Percentiles rank a stretch among this genome's conserved stretches.
These are phyloP conservation scores for Aspergillus transmontanensis DNA, from an alignment of 2,329 filamentous ascomycete genomes.

Conservation along the genomic window DNA sequence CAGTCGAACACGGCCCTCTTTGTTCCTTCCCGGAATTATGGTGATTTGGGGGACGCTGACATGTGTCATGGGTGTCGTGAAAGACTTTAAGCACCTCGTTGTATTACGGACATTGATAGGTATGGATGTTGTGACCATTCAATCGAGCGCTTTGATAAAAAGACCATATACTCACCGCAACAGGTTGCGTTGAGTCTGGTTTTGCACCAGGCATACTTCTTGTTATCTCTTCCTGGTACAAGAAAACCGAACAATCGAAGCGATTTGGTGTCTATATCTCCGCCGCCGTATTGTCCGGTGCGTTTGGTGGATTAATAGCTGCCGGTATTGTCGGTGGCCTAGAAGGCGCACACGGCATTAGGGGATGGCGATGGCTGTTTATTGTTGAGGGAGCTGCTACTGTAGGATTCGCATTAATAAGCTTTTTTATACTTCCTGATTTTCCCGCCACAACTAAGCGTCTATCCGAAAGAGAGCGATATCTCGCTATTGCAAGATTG, in stretches of 20 bases:
- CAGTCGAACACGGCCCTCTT: conserved; percentile 50
- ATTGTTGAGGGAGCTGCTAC: conserved; percentile 50
- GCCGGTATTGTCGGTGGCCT: conserved; percentile 53
- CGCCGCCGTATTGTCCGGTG: conserved; percentile 59
- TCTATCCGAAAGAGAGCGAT: conserved; percentile 34
- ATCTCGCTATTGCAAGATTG: conserved; percentile 28
- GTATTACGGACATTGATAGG: conserved; percentile 38
- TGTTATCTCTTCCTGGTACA: conserved; percentile 62
- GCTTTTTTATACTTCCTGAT: conserved; percentile 52
- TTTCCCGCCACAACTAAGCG: conserved; percentile 51
- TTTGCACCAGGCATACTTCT: conserved; percentile 29
- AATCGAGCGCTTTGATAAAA: not conserved
- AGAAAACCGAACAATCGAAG: conserved; percentile 59
- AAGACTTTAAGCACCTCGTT: conserved; percentile 52
- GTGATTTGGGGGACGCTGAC: conserved; percentile 55
- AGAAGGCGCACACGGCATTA: conserved; percentile 48
- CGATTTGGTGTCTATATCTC: conserved; percentile 61
- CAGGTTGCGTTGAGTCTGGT: conserved; percentile 28
- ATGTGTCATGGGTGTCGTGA: conserved; percentile 54
- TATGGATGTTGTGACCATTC: not conserved
- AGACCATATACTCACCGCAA: not conserved
- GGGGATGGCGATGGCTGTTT: conserved; percentile 58
- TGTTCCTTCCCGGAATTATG: conserved; percentile 58
- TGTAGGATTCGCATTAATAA: conserved; percentile 46
- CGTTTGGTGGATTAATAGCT: conserved; percentile 55